phyloP scores from a whole-genome alignment of 2,329 filamentous ascomycete species.

The Periconia sp. region DNA sequence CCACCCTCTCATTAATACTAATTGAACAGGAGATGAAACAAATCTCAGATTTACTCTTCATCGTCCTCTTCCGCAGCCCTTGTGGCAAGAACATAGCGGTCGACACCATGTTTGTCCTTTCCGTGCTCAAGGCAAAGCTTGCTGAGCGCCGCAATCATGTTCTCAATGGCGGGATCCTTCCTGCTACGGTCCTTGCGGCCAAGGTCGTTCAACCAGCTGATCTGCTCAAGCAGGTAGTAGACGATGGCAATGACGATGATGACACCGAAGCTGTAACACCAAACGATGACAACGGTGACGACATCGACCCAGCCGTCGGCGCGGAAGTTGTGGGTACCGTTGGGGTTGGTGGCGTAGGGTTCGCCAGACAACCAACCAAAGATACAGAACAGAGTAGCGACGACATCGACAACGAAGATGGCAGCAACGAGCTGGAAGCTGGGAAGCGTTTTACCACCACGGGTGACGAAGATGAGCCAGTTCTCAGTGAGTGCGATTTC shows the following conservation, averaged over 20 bases:
- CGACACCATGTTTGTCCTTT: slow-evolving; percentile 50
- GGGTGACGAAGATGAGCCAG: slow-evolving; percentile 58
- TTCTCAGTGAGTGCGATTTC: slow-evolving; percentile 57
- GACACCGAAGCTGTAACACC: slow-evolving; percentile 67
- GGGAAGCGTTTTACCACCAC: slow-evolving; percentile 69
- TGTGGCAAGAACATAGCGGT: slow-evolving; percentile 48
- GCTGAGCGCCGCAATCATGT: slow-evolving; percentile 65
- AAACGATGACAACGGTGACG: slow-evolving; percentile 66
- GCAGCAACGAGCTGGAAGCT: slow-evolving; percentile 73
- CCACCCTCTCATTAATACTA: background rate
- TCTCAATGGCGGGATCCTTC: slow-evolving; percentile 66
- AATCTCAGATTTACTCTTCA: slow-evolving; percentile 40
- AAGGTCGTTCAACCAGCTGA: slow-evolving; percentile 61
- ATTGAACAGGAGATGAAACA: background rate
- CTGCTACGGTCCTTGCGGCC: slow-evolving; percentile 63
- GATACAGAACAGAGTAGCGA: slow-evolving; percentile 72
- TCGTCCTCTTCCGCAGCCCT: slow-evolving; percentile 52
- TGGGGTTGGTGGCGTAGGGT: slow-evolving; percentile 47
- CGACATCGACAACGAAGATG: slow-evolving; percentile 70
- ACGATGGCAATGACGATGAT: slow-evolving; percentile 67
- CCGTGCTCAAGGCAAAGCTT: slow-evolving; percentile 65
- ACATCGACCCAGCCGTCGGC: slow-evolving; percentile 60
- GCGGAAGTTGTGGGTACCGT: slow-evolving; percentile 43
- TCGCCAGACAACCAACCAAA: slow-evolving; percentile 72
- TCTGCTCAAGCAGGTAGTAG: slow-evolving; percentile 64